phyloP scores from a whole-genome alignment of 495 filamentous ascomycete species.

The Neurospora hispaniola region DNA sequence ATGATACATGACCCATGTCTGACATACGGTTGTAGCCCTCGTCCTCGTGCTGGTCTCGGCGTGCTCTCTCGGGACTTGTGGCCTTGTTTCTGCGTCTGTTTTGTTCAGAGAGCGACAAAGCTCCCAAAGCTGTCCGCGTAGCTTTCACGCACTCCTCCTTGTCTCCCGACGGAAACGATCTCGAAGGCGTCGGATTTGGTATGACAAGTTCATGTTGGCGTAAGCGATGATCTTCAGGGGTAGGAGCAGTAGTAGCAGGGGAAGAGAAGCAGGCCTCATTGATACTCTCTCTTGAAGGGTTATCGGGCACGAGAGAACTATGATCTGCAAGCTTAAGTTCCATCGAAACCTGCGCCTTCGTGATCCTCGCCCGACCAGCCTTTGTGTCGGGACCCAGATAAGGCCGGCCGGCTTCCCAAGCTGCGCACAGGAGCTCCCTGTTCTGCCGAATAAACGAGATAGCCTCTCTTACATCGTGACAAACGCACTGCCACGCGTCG shows the following conservation, averaged over 20 bases:
- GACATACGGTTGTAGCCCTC: neutral
- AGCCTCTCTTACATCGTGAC: neutral
- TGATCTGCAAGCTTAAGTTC: neutral
- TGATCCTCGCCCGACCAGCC: neutral
- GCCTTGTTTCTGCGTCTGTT: neutral
- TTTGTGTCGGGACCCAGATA: neutral
- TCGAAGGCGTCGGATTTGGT: neutral
- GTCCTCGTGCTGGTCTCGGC: neutral
- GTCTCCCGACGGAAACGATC: neutral
- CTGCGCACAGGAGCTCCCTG: neutral
- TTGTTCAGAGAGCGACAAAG: neutral
- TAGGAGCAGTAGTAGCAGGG: neutral
- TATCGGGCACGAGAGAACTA: neutral
- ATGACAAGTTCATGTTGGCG: neutral
- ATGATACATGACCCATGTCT: neutral
- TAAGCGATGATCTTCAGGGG: neutral
- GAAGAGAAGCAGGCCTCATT: neutral
- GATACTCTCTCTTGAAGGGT: neutral
- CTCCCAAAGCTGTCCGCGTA: neutral
- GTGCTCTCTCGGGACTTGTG: neutral
- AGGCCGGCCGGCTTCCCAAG: neutral
- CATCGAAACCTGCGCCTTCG: neutral
- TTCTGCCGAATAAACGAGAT: neutral
- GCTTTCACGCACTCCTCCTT: neutral
- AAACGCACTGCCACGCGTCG: neutral